phyloP scores from a whole-genome alignment of 2,329 filamentous ascomycete species.

The Cytospora schulzeri region DNA sequence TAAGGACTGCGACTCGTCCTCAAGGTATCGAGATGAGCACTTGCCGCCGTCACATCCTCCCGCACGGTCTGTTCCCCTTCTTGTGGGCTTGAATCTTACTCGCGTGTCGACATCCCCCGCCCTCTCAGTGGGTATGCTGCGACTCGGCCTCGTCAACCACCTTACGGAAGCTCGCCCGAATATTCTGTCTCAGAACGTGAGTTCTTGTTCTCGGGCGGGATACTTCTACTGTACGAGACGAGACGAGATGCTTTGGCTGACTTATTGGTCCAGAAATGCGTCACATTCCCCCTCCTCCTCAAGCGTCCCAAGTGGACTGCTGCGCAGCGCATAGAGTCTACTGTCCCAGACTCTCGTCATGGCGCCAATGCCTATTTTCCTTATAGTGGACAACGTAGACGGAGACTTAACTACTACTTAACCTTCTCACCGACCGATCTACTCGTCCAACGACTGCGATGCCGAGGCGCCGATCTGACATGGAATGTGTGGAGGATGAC shows the following conservation, averaged over 20 bases:
- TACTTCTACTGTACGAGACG: too few species aligned
- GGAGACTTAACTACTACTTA: background rate
- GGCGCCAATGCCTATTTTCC: background rate
- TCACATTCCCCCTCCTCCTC: too few species aligned
- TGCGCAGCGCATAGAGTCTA: background rate
- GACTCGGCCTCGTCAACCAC: slow-evolving; percentile 13
- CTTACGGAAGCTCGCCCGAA: slow-evolving; percentile 2
- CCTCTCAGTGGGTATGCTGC: slow-evolving; percentile 16
- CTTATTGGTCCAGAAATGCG: background rate
- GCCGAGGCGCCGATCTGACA: slow-evolving; percentile 2
- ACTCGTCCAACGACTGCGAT: slow-evolving; percentile 12
- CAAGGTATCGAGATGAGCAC: background rate
- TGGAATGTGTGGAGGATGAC: slow-evolving; percentile 11
- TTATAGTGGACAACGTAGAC: background rate
- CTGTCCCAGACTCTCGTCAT: background rate
- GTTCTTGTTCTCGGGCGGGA: background rate
- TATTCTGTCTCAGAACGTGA: slow-evolving; percentile 1
- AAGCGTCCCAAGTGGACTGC: background rate
- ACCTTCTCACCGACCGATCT: slow-evolving; percentile 15
- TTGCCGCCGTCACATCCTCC: background rate
- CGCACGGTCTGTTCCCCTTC: background rate
- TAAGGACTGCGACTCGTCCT: background rate
- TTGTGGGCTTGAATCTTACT: background rate
- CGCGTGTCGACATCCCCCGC: background rate
- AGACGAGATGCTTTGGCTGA: background rate